Base-by-base conservation (phyloP, 208 protist species). In the Wallacemonas sp. region DNA sequence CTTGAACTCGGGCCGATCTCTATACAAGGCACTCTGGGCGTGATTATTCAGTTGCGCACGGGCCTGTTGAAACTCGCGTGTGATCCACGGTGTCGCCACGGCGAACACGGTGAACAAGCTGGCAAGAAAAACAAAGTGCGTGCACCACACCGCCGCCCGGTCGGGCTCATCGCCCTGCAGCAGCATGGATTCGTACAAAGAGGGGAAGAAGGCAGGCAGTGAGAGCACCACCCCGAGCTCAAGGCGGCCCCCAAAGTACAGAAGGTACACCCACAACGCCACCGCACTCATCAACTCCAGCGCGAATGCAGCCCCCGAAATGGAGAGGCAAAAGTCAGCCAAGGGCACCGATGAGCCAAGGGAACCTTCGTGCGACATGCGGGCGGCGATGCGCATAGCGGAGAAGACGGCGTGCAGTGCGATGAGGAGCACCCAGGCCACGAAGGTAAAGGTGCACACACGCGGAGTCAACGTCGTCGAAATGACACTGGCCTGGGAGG, bases 151-250 rank as follows among this genome's bases (percentile, higher is more conserved):
- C 54, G 74, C 57, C 46, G 32, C 61, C 28, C 74, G 76, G 44
- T 81, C 71, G 5, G 81, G 73, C 61, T 85, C 83, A 32, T 74
- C 67, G 12, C 72, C 76, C 25, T 66, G 55, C 23, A 89, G 63
- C n/a, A 73, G 41, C 45, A 81, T 52, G 14, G 83, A 76, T 44
- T 84, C 61, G 48, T 86, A 86, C 33, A 89, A 77, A 61, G 50
- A 70, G 18, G 79, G 68, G 26, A 86, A 67, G 50, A 86, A 84
- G 32, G 75, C 31, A 16, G 75, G n/a, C 18, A 86, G 31, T 1
- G 83, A 65, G 10, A 33, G 48, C 12, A 71, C 31, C 26, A 55
- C 36, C 7, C 74, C 79, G 8, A 82, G 49, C 12, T 78, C 55
- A 20, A 84, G 55, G 1, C 65, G 52, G 1, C 67, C 50, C 33